phyloP scores from a whole-genome alignment of 139 green algal species.

The Closterium sp. region DNA sequence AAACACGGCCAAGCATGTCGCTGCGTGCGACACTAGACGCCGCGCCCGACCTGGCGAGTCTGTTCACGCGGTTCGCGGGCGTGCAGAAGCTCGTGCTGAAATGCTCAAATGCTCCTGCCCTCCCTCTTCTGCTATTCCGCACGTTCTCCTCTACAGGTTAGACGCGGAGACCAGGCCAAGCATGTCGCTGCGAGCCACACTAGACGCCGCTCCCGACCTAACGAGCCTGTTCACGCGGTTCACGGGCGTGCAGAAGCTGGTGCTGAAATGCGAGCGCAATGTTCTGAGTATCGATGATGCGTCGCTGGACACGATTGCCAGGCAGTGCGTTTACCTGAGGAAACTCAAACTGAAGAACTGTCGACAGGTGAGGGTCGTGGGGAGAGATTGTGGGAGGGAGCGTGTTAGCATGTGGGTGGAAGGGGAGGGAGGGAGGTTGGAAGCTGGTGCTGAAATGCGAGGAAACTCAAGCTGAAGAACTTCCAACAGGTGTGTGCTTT shows the following conservation, averaged over 20 bases:
- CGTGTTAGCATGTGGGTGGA: too few relatives aligned
- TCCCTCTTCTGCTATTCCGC: background rate
- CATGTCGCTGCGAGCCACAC: slow-evolving; percentile 2
- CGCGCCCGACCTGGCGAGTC: background rate
- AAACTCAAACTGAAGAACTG: slow-evolving; percentile 38
- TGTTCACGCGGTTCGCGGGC: slow-evolving; percentile 2
- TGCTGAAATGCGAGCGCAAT: slow-evolving; percentile 11
- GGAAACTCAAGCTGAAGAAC: slow-evolving; percentile 5
- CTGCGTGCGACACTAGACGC: background rate
- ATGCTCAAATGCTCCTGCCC: background rate
- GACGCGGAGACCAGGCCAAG: slow-evolving; percentile 1
- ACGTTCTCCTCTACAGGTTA: background rate
- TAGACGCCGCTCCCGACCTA: background rate
- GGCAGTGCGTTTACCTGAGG: background rate
- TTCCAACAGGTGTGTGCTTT: too few relatives aligned
- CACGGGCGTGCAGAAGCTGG: background rate
- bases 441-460: slow-evolving; percentile 5
- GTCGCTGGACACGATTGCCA: background rate
- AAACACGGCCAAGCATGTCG: background rate
- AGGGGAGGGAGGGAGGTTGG: too few relatives aligned
- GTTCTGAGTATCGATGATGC: slow-evolving; percentile 10
- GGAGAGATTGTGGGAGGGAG: too few relatives aligned
- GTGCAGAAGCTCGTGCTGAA: slow-evolving; percentile 10
- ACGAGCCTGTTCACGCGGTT: background rate
- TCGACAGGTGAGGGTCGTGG: slow-evolving; percentile 17